Evolutionary conservation across 169 alveolate genomes (phyloP).

Genomic region (Plasmodium knowlesi): DNA sequence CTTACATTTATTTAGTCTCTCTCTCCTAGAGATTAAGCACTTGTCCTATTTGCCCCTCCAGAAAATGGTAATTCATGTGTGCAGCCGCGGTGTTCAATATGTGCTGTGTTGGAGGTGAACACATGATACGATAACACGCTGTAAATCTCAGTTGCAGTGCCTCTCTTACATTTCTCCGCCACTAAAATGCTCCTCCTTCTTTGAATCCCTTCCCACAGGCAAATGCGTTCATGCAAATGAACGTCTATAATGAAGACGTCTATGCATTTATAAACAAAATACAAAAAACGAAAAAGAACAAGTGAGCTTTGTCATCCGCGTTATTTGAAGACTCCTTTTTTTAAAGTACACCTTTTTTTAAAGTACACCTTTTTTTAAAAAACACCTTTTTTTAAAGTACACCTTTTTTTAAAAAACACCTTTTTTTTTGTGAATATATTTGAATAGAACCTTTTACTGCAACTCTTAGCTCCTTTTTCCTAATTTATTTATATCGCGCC

Average conservation of each 20-base stretch:
- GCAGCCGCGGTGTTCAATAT: background rate
- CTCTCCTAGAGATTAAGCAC: constrained; percentile 22
- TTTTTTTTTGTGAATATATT: background rate
- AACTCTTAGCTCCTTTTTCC: background rate
- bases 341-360: background rate
- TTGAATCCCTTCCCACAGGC: constrained; percentile 18
- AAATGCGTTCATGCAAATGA: constrained; percentile 57
- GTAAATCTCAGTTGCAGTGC: background rate
- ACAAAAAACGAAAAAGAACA: constrained; percentile 58
- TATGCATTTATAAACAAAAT: constrained; percentile 64
- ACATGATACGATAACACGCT: background rate
- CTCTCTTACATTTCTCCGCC: background rate
- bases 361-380: background rate
- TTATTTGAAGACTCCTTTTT: background rate
- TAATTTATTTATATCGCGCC: background rate
- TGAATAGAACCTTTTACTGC: background rate
- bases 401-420: too few relatives aligned
- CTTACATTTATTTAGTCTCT: constrained; percentile 38
- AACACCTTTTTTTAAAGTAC: background rate
- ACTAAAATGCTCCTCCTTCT: background rate
- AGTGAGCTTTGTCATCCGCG: background rate
- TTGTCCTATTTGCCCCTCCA: constrained; percentile 70
- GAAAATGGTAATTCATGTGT: constrained; percentile 34
- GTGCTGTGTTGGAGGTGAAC: background rate
- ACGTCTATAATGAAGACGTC: constrained; percentile 70